phyloP scores from a whole-genome alignment of 1,139 yeast species.

The Lipomyces yarrowii region DNA sequence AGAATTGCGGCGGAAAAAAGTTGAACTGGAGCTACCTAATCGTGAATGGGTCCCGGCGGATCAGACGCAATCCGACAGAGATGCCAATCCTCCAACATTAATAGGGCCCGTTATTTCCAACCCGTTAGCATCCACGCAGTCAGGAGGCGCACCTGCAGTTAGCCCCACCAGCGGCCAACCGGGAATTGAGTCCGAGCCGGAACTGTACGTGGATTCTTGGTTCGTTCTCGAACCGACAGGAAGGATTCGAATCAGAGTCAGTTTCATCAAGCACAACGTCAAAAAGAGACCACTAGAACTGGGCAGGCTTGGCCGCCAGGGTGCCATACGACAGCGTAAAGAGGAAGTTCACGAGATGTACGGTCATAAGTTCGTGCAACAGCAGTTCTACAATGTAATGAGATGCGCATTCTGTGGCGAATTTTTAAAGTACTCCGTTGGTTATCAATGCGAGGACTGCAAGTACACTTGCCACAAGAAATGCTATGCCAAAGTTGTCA shows the following conservation, averaged over 20 bases:
- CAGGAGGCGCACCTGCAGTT: neutral
- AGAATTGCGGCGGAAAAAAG: slow-evolving; percentile 88
- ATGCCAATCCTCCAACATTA: slow-evolving; percentile 1
- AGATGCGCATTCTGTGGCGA: slow-evolving; percentile 97
- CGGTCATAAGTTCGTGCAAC: slow-evolving; percentile 95
- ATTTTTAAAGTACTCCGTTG: slow-evolving; percentile 81
- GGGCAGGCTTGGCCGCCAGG: slow-evolving; percentile 92
- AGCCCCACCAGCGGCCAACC: slow-evolving; percentile 11
- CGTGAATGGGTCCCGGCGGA: slow-evolving; percentile 88
- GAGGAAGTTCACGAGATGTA: slow-evolving; percentile 95
- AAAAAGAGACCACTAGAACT: slow-evolving; percentile 48
- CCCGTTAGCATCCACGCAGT: neutral
- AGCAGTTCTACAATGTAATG: slow-evolving; percentile 94
- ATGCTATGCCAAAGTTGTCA: slow-evolving; percentile 90
- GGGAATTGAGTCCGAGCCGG: slow-evolving; percentile 26
- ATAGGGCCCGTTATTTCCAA: neutral
- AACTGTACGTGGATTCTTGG: slow-evolving; percentile 70
- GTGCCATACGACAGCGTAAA: slow-evolving; percentile 93
- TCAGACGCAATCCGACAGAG: slow-evolving; percentile 22
- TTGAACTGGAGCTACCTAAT: slow-evolving; percentile 68
- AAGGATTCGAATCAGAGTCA: slow-evolving; percentile 73
- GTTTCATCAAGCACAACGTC: slow-evolving; percentile 71
- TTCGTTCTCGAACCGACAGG: slow-evolving; percentile 93
- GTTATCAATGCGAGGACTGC: slow-evolving; percentile 96
- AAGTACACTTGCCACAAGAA: slow-evolving; percentile 90